Base-by-base conservation (phyloP, 176 grass and related monocot species). In the Eragrostis nindensis region DNA sequence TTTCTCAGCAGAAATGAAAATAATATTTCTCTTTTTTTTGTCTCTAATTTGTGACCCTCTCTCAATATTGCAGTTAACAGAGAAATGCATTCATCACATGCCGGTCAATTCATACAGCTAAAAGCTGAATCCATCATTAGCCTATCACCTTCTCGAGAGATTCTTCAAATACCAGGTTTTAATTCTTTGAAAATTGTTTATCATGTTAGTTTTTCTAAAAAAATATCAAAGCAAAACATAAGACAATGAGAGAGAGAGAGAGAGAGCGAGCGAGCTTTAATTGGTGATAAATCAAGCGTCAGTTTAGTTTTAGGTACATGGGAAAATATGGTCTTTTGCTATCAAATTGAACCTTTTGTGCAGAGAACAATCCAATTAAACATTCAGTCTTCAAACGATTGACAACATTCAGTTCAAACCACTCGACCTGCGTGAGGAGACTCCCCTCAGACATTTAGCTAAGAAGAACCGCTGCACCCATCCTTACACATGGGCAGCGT, bases 161-260 rank as follows among this genome's bases (percentile, higher is more conserved):
- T 94, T 94, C 81, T 98, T 98, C 88, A 87, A 93, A 60, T 83
- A 90, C 55, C 92, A 98, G 92, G 95, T 98, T 42, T 39, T 41
- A 0, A 26, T 11, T 59, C 66, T 66, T 11, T 29, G 4, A 36
- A 1, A 36, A 1, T 49, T 43, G 0, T 68, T 8, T 24, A 57
- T 57, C 7, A 22, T 24, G 17, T 8, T 4, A 21, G 19, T 26
- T 11, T 26, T 36, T 25, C 12, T 59, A 4, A n/a, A n/a, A n/a
- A 26, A 60, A 0, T 44, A 36, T 36, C 32, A 36, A 36, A 36
- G 4, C 32, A 36, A 36, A 36, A n/a, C n/a, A n/a, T n/a, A n/a
- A n/a, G n/a, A n/a, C n/a, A n/a, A n/a, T n/a, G n/a, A n/a, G 32
- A 36, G 32, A 36, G 32, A 36, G 32, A 36, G 32, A 36, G 32